Base-by-base conservation (phyloP, 2,329 filamentous ascomycete species). In the Fusarium scirpi region DNA sequence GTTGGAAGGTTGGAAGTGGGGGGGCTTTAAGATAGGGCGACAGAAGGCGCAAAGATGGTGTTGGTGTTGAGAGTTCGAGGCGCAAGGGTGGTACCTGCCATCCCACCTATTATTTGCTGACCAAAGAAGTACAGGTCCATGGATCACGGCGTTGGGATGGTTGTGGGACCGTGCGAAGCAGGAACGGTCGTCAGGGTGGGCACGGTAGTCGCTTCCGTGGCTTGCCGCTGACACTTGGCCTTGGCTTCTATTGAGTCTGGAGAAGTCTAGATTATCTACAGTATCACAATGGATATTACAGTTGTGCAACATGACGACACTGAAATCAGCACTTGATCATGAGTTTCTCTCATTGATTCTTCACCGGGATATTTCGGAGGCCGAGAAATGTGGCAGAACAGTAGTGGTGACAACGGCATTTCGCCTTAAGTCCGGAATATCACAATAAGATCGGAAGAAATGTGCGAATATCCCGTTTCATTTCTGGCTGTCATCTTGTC, bases 1-100 rank as follows among this genome's bases (percentile, higher is more conserved):
- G 61, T 62, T 58, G 65, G 52, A 51, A 68, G 67, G 59, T 64
- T 70, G 53, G 67, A 68, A 68, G 65, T 69, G 65, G 66, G 65
- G 64, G 59, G 45, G 29, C 30, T 25, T 64, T 63, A 63, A 57
- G 61, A 68, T 52, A 61, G 55, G 56, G 45, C 64, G 56, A 46
- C 41, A 49, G 38, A 55, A 65, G 56, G 51, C 57, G 65, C 47
- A 53, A 41, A 38, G 51, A 60, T 60, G 61, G 43, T 54, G 62
- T 60, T 71, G 68, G 68, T 71, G 68, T 71, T 70, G 68, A 70
- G 67, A 67, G 68, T 45, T 55, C 20, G 24, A 55, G 46, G 65
- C 18, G 59, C 41, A 51, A 57, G 59, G 32, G 41, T 18, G 51
- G 65, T 71, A 71, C 69, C 38, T 68, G 7, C n/a, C 6, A 1